Percentiles rank a stretch among this genome's conserved stretches.
Conservation (phyloP, 1,139 yeast species). For the Sugiyamaella japonica region DNA sequence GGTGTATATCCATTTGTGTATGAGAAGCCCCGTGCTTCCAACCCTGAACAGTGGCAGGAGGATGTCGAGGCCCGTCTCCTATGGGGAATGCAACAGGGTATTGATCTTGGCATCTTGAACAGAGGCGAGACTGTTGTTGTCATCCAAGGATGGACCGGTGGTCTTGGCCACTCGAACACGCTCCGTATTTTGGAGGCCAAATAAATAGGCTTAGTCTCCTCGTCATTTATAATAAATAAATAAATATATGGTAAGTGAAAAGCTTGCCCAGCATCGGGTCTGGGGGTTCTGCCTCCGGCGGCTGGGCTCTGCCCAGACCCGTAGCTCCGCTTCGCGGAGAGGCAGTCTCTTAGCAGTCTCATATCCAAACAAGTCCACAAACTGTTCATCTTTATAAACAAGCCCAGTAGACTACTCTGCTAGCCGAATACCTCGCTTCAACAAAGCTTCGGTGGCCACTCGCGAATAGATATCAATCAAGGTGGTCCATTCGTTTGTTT, state of each 20-base stretch:
- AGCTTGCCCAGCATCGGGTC: not conserved
- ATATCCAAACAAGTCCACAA: no score
- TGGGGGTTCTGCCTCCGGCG: not conserved
- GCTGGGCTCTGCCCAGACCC: not conserved
- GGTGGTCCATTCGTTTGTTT: constrained; percentile 18
- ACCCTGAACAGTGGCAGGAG: constrained; percentile 76
- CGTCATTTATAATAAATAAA: not conserved
- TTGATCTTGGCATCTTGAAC: constrained; percentile 77
- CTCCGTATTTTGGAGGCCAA: constrained; percentile 58
- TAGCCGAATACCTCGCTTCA: constrained; percentile 12
- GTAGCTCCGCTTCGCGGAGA: not conserved
- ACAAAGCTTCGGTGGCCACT: constrained; percentile 9
- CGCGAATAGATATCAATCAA: constrained; percentile 20
- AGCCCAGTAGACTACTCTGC: constrained; percentile 4
- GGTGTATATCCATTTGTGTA: constrained; percentile 98
- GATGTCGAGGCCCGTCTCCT: constrained; percentile 95
- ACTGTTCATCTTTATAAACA: no score
- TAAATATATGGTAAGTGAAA: not conserved
- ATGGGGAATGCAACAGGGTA: constrained; percentile 91
- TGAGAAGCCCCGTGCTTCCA: constrained; percentile 58
- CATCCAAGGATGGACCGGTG: constrained; percentile 99
- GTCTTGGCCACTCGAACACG: constrained; percentile 98
- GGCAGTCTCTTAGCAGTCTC: no score
- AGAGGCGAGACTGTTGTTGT: constrained; percentile 91
- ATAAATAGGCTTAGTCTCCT: constrained; percentile 15